These are phyloP conservation scores for Aspergillus avenaceus DNA, from an alignment of 495 filamentous ascomycete genomes.

Conservation along the genomic window DNA sequence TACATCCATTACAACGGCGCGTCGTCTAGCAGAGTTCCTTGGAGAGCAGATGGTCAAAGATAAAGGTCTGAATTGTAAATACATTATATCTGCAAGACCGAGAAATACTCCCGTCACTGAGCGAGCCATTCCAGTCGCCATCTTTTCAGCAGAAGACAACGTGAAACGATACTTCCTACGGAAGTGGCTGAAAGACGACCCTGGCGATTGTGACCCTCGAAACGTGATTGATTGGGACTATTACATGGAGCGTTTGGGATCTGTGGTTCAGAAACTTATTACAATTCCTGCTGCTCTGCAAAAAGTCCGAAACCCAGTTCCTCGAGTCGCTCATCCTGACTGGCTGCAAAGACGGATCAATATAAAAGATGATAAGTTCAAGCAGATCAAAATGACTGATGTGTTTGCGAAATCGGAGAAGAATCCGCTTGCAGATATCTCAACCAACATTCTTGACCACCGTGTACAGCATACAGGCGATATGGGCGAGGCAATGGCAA, in stretches of 20 bases:
- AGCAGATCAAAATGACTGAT: conserved; percentile 98
- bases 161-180: conserved; percentile 86
- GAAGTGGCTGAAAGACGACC: conserved; percentile 95
- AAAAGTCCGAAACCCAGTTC: conserved; percentile 91
- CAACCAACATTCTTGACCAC: conserved; percentile 62
- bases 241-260: conserved; percentile 89
- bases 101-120: conserved; percentile 91
- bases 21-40: conserved; percentile 89
- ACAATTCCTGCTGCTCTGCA: conserved; percentile 96
- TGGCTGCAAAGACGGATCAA: conserved; percentile 94
- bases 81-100: conserved; percentile 88
- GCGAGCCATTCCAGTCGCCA: conserved; percentile 88
- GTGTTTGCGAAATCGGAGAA: conserved; percentile 79
- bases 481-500: conserved; percentile 78
- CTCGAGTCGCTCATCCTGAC: conserved; percentile 88
- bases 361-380: conserved; percentile 91
- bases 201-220: conserved; percentile 85
- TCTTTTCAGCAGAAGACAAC: conserved; percentile 87
- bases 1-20: conserved; percentile 97
- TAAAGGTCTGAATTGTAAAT: conserved; percentile 98
- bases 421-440: conserved; percentile 66
- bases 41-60: conserved; percentile 99
- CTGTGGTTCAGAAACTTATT: conserved; percentile 96
- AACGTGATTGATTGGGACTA: conserved; percentile 93
- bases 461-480: conserved; percentile 56